Conservation (phyloP, 1,284 basidiomycete species). For the Chiua sp. region DNA sequence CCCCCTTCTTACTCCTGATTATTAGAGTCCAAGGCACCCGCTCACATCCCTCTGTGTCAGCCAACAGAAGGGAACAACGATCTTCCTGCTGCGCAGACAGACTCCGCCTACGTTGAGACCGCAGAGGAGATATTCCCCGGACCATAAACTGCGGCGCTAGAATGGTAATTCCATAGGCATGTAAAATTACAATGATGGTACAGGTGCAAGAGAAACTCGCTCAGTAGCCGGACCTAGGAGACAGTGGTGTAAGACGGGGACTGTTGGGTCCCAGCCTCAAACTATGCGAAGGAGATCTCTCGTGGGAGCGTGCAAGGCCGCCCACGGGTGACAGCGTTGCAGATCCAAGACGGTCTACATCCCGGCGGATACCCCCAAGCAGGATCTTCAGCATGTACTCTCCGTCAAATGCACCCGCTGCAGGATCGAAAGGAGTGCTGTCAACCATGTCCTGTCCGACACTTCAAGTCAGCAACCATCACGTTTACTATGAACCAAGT, state of each 20-base stretch:
- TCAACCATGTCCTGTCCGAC: conserved; percentile 51
- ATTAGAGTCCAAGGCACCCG: neutral
- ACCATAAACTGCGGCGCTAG: neutral
- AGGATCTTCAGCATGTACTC: conserved; percentile 51
- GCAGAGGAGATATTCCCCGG: neutral
- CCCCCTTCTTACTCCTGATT: neutral
- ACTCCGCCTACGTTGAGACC: no score
- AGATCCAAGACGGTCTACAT: conserved; percentile 16
- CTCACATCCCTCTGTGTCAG: neutral
- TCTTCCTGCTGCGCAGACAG: no score
- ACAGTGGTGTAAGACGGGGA: conserved; percentile 19
- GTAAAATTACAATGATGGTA: conserved; percentile 12
- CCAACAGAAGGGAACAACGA: no score
- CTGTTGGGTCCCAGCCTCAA: conserved; percentile 17
- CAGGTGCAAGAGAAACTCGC: neutral
- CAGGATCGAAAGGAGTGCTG: conserved; percentile 44
- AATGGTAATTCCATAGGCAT: no score
- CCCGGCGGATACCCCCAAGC: conserved; percentile 43
- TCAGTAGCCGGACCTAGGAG: conserved; percentile 21
- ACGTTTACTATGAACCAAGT: neutral
- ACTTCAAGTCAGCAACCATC: conserved; percentile 12
- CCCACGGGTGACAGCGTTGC: conserved; percentile 22
- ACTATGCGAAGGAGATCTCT: conserved; percentile 26
- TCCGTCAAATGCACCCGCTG: conserved; percentile 38
- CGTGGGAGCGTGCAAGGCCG: conserved; percentile 1